Base-by-base conservation (phyloP, 768 basidiomycete species). In the Panellus pusillus region DNA sequence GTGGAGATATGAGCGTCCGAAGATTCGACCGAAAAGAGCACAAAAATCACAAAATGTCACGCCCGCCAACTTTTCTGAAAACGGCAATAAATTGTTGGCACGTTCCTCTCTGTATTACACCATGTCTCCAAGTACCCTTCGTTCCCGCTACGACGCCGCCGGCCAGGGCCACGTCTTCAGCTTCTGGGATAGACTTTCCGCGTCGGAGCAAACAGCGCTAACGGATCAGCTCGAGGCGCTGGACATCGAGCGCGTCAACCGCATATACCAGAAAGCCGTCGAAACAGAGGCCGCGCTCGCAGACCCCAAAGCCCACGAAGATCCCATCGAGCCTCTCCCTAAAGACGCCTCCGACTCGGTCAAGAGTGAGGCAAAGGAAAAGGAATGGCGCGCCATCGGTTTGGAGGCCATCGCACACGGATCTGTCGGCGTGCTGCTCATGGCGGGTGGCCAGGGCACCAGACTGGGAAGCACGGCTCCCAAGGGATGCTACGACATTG, bases 371-470 rank as follows among this genome's bases (percentile, higher is more conserved):
- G 74, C 73, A 54, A 86, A 83, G 67, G 86, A 80, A 52, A 68
- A 69, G 12, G 80, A 83, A 69, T 98, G 95, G 95, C 77, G 83
- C n/a, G 65, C 72, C 12, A 77, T 79, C 41, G 97, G 97, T 31
- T 75, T 98, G 36, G 73, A 83, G 37, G 94, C 96, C 43, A 84
- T 98, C 65, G 80, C 86, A 15, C 71, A 80, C 32, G 87, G 92
- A 56, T 76, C 92, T 62, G 94, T 98, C 36, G 97, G 87, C n/a
- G 95, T 98, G 9, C 78, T 99, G 42, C 81, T 99, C 62, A 92
- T 99, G 90, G 97, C 97, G 8, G 97, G 97, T 37, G 97, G 97
- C 1, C 97, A 99, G 73, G 97, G 97, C 13, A 97, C 95, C 17
- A 80, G 97, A 50, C 74, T 99, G 39, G 97, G 97, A 28, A 93